A percentile compares a stretch with the other conserved stretches of the same genome.
phyloP scores from a whole-genome alignment of 805 yeast genomes.

The Spathaspora sp. region DNA sequence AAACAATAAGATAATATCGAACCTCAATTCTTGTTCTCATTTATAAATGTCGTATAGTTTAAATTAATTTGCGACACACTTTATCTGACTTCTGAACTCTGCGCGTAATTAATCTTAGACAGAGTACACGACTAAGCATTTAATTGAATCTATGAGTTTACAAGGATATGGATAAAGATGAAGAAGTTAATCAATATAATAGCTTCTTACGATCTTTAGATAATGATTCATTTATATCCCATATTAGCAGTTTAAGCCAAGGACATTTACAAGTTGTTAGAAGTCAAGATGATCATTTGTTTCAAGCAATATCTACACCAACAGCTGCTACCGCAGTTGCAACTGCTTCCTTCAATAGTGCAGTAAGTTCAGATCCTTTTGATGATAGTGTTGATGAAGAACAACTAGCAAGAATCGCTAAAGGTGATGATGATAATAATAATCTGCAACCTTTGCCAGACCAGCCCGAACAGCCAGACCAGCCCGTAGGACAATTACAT shows the following conservation, averaged over 20 bases:
- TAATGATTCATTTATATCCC: slow-evolving; percentile 15
- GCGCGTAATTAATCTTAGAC: too few species aligned
- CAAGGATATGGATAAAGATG: not conserved
- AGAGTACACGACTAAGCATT: too few species aligned
- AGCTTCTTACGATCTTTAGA: slow-evolving; percentile 17
- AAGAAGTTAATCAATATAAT: slow-evolving; percentile 2
- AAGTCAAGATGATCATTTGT: not conserved
- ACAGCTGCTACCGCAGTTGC: not conserved
- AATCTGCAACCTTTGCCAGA: not conserved
- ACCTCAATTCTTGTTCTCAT: too few species aligned
- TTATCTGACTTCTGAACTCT: too few species aligned
- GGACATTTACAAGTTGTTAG: not conserved
- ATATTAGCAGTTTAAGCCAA: slow-evolving; percentile 14
- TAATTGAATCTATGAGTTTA: not conserved
- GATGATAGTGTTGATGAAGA: slow-evolving; percentile 19
- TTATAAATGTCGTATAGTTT: too few species aligned
- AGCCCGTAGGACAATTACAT: slow-evolving; percentile 32
- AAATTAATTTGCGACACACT: too few species aligned
- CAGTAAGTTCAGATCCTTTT: slow-evolving; percentile 19
- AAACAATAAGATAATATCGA: too few species aligned
- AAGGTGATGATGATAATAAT: not conserved
- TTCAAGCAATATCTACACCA: slow-evolving; percentile 6
- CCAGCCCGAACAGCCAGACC: not conserved
- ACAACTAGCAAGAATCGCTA: slow-evolving; percentile 6
- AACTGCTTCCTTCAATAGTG: slow-evolving; percentile 1